phyloP scores from a whole-genome alignment of 371 early-diverging fungal species.

The Sporodiniella umbellata region DNA sequence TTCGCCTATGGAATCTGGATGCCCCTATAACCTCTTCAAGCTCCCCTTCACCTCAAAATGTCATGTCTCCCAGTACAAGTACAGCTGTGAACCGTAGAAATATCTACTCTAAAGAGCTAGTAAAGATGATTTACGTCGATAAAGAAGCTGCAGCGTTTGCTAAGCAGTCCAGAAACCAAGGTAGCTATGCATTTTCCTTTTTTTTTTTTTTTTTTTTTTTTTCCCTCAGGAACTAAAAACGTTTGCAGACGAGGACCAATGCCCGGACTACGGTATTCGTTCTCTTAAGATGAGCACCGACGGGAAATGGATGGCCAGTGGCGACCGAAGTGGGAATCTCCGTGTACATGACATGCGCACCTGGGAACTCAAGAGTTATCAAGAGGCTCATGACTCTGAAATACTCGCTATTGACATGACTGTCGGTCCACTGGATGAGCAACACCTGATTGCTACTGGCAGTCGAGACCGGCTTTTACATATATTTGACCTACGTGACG shows the following conservation, averaged over 20 bases:
- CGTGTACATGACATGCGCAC: constrained; percentile 59
- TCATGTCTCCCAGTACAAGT: constrained; percentile 28
- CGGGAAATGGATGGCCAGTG: constrained; percentile 69
- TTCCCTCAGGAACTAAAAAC: too few species aligned
- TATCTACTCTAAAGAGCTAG: constrained; percentile 57
- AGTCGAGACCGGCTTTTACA: constrained; percentile 82
- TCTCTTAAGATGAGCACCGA: constrained; percentile 68
- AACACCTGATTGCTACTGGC: constrained; percentile 69
- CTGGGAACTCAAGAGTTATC: constrained; percentile 60
- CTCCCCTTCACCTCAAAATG: constrained; percentile 1
- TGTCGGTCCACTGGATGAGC: constrained; percentile 26
- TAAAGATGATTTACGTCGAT: constrained; percentile 61
- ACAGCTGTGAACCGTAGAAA: constrained; percentile 40
- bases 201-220: too few species aligned
- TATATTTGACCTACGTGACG: constrained; percentile 63
- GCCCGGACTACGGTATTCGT: constrained; percentile 65
- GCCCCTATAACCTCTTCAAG: constrained; percentile 8
- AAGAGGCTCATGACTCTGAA: constrained; percentile 86
- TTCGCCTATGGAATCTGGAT: constrained; percentile 79
- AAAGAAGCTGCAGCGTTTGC: constrained; percentile 42
- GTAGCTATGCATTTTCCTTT: too few species aligned
- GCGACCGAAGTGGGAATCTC: constrained; percentile 77
- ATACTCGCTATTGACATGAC: constrained; percentile 77
- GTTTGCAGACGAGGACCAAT: constrained; percentile 36
- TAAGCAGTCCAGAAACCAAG: constrained; percentile 16